phyloP scores from a whole-genome alignment of 1,284 basidiomycete genomes.

The Sphagnurus paluster region DNA sequence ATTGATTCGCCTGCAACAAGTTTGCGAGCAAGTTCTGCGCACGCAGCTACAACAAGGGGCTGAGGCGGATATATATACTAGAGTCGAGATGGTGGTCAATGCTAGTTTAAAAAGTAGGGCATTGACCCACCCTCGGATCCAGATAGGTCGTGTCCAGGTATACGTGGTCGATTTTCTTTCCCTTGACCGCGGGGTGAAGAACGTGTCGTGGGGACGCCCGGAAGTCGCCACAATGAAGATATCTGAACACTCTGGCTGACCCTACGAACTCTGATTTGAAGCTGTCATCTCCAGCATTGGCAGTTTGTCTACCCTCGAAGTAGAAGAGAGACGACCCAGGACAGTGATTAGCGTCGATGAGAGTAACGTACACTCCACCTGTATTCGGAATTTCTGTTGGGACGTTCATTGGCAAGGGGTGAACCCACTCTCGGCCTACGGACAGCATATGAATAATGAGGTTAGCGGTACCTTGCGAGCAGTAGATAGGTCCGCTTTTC shows the following conservation, averaged over 20 bases:
- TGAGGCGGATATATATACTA: constrained; percentile 96
- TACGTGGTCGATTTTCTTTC: constrained; percentile 80
- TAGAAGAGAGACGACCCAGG: constrained; percentile 94
- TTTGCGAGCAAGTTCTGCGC: constrained; percentile 77
- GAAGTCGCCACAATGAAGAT: constrained; percentile 96
- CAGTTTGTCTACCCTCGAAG: constrained; percentile 90
- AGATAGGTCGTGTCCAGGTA: constrained; percentile 98
- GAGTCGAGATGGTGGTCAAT: not conserved
- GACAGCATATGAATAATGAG: constrained; percentile 88
- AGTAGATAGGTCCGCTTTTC: constrained; percentile 93
- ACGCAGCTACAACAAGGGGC: constrained; percentile 88
- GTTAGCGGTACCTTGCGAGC: constrained; percentile 89
- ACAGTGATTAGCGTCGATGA: constrained; percentile 98
- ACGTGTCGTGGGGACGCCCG: constrained; percentile 85
- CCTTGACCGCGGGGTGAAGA: constrained; percentile 77
- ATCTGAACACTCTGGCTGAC: constrained; percentile 73
- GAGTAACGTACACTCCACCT: constrained; percentile 85
- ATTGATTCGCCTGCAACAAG: constrained; percentile 46
- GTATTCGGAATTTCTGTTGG: constrained; percentile 79
- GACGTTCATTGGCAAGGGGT: constrained; percentile 80
- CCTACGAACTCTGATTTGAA: constrained; percentile 75
- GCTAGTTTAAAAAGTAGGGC: not conserved
- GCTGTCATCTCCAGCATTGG: constrained; percentile 80
- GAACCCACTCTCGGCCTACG: constrained; percentile 87
- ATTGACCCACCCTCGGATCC: constrained; percentile 68